Evolutionary conservation across 1,284 basidiomycete genomes (phyloP), one percentile per base, ranked within the genome.

Genomic region (Apiotrichum porosum): DNA sequence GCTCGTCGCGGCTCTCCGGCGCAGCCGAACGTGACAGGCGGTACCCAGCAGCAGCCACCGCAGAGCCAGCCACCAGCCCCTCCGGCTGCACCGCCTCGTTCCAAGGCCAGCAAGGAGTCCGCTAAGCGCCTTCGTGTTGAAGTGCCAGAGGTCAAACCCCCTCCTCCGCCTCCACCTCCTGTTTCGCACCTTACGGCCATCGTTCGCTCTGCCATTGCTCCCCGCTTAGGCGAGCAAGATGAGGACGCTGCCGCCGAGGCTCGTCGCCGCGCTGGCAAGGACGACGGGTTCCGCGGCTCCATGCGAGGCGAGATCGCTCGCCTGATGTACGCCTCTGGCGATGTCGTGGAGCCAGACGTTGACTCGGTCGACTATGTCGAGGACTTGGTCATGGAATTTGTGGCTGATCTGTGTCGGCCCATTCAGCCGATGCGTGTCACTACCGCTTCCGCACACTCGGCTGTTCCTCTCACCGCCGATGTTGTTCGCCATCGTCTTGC

Each of bases 301-400:
- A 71, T 71, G 69, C 52, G 65, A 15, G 57, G 54, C 37, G 69
- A 71, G 51, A 61, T 70, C 21, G 60, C 68, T 4, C 45, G 62
- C 18, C 48, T 71, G 32, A 70, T 71, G 69, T 71, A 68, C 49
- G 68, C 63, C 3, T 56, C 60, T 13, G 69, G 69, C 6, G 69
- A 71, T 37, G 68, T 65, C 2, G 35, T 33, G 2, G 63, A 69
- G 23, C 69, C 69, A 6, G 60, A 61, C 32, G 41, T 61, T 22
- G 64, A 70, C 39, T 58, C 69, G 1, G 64, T 70, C 26, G 68
- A 71, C 36, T 66, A 61, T 35, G 56, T 71, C 49, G 69, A 71
- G 51, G 69, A 71, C 52, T 51, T 72, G 36, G 58, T 67, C 1
- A 54, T 63, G 12, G 65, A 67, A 26, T 70, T 68, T 47, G 42